Evolutionary conservation across 805 yeast genomes (phyloP), one percentile per base, ranked within the genome.

Genomic region (Isabelozyma gotoi): DNA sequence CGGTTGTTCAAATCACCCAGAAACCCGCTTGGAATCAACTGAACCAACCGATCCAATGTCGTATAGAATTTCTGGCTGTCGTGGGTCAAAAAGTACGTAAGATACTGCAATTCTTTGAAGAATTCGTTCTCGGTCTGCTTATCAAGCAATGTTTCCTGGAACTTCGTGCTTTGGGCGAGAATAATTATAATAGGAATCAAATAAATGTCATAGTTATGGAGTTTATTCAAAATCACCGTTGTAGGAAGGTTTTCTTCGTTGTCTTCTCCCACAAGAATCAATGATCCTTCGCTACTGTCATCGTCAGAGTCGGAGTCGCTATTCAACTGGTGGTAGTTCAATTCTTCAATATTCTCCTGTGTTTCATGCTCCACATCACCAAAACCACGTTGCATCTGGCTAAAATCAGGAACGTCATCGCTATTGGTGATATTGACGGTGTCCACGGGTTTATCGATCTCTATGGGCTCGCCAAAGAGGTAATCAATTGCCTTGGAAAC

Each of bases 391-490:
- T n/a, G 57, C 27, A 1, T 38, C 29, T 7, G 15, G 24, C 24
- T 19, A 19, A 21, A 38, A 12, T 36, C 38, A 1, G 36, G 33
- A 1, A 38, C 14, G 14, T 43, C 33, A 6, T 41, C 40, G 21
- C 16, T n/a, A n/a, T 32, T 32, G 17, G 17, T 32, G 34, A 32
- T 32, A 34, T 34, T 34, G 12, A 34, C 14, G 11, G 21, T 34
- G 19, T 18, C 21, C 4, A 24, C 29, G 8, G 29, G 29, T 10
- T 44, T 45, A 39, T 42, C 47, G 4, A 45, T 33, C 27, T 55
- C 57, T 17, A 53, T 47, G 7, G 65, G 60, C 20, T 64, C 68
- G 4, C 59, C 63, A 45, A 74, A 71, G 15, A 77, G 59, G 48
- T 56, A 67, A 16, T 50, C 55, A 42, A 63, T 56, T 32, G 68